These are phyloP conservation scores for Angomonas deanei DNA, from an alignment of 208 protist species.

Conservation along the genomic window DNA sequence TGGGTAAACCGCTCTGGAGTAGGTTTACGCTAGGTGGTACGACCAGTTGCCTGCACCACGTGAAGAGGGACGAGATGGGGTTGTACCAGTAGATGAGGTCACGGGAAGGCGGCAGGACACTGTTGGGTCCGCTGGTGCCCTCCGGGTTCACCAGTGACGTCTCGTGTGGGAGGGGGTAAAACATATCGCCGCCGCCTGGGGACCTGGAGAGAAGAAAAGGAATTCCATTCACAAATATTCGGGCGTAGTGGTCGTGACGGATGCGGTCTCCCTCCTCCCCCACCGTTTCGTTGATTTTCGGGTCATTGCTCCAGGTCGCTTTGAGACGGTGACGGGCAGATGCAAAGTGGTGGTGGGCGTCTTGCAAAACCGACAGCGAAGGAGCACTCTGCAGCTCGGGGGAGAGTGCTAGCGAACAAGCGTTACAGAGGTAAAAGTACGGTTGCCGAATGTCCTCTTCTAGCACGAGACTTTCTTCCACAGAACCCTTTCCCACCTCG, in stretches of 20 bases:
- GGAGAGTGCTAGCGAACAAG: slow-evolving; percentile 70
- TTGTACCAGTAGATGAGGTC: slow-evolving; percentile 2
- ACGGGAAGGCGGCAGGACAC: not conserved
- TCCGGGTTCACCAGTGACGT: not conserved
- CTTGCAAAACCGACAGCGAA: slow-evolving; percentile 54
- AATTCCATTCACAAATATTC: slow-evolving; percentile 77
- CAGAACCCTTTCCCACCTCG: not conserved
- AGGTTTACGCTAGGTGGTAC: not conserved
- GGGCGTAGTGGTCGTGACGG: slow-evolving; percentile 40
- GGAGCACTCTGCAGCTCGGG: slow-evolving; percentile 23
- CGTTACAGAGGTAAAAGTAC: slow-evolving; percentile 85
- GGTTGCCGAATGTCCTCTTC: slow-evolving; percentile 28
- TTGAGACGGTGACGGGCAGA: slow-evolving; percentile 61
- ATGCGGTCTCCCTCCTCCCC: too few relatives aligned
- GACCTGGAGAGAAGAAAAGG: slow-evolving; percentile 61
- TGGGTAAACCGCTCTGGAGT: not conserved
- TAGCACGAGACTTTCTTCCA: not conserved
- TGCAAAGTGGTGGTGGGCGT: slow-evolving; percentile 81
- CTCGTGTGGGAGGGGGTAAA: slow-evolving; percentile 25
- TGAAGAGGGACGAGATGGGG: not conserved
- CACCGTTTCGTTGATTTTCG: slow-evolving; percentile 68
- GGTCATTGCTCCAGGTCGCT: slow-evolving; percentile 69
- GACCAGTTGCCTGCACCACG: not conserved
- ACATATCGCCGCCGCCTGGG: slow-evolving; percentile 81
- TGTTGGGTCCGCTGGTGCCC: not conserved